Percentiles rank a stretch among this genome's conserved stretches.
Evolutionary conservation across 306 rosid genomes (phyloP).

Genomic region (Lathyrus tuberosus): DNA sequence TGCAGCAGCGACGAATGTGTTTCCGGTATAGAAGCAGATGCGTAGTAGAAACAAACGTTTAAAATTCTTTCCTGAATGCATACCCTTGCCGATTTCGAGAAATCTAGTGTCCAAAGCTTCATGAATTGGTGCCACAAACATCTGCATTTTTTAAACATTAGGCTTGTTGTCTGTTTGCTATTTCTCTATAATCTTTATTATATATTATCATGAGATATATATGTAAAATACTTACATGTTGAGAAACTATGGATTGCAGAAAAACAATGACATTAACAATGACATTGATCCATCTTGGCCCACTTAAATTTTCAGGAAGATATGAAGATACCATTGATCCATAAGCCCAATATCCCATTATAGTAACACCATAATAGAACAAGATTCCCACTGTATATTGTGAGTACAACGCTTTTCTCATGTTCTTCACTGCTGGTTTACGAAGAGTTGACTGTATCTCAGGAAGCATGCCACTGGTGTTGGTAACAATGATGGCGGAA

Average conservation of each 20-base stretch:
- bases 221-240: conserved; percentile 49
- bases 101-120: conserved; percentile 58
- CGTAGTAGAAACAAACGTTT: conserved; percentile 48
- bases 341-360: conserved; percentile 67
- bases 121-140: conserved; percentile 58
- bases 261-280: conserved; percentile 48
- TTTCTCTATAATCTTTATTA: too few relatives aligned
- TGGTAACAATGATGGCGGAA: conserved; percentile 52
- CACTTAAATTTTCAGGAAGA: conserved; percentile 53
- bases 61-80: conserved; percentile 53
- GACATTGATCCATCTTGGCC: conserved; percentile 58
- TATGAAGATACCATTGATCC: conserved; percentile 50
- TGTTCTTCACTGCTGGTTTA: conserved; percentile 54
- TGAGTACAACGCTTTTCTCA: conserved; percentile 54
- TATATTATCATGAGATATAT: too few relatives aligned
- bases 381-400: conserved; percentile 52
- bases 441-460: conserved; percentile 60
- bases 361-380: conserved; percentile 50
- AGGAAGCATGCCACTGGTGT: conserved; percentile 56
- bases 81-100: conserved; percentile 42
- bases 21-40: conserved; percentile 39
- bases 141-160: conserved; percentile 36
- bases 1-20: conserved; percentile 54
- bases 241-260: conserved; percentile 58
- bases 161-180: too few relatives aligned